A percentile compares a stretch with the other conserved stretches of the same genome.
phyloP scores from a whole-genome alignment of 2,329 filamentous ascomycete species.

The Sordariomycetes sp. region DNA sequence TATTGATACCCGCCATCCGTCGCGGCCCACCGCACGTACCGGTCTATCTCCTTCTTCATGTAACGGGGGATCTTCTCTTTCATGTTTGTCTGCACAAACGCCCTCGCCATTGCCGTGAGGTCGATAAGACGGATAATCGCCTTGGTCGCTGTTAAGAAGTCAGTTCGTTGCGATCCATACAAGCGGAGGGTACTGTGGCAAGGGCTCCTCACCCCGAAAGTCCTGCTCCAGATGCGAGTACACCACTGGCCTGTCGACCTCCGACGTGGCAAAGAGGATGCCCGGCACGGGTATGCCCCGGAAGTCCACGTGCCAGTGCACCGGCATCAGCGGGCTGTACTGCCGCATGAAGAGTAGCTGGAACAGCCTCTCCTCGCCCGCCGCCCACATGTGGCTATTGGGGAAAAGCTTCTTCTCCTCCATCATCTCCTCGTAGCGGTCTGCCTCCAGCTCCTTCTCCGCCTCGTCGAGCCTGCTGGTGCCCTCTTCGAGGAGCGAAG shows the following conservation, averaged over 20 bases:
- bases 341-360: constrained; percentile 29
- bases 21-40: constrained; percentile 28
- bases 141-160: constrained; percentile 20
- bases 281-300: constrained; percentile 26
- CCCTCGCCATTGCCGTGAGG: constrained; percentile 23
- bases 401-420: constrained; percentile 28
- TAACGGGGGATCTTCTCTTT: constrained; percentile 17
- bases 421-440: constrained; percentile 26
- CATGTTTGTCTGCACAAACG: constrained; percentile 22
- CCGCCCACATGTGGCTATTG: constrained; percentile 36
- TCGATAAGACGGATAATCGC: constrained; percentile 27
- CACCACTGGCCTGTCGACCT: constrained; percentile 21
- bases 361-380: constrained; percentile 34
- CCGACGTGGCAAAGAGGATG: constrained; percentile 20
- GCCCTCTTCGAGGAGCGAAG: neutral
- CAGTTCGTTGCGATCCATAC: neutral
- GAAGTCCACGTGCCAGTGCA: constrained; percentile 29
- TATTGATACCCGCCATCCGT: constrained; percentile 25
- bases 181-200: neutral
- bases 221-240: constrained; percentile 23
- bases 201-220: constrained; percentile 20
- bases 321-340: constrained; percentile 26
- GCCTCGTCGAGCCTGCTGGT: constrained; percentile 1
- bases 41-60: constrained; percentile 22
- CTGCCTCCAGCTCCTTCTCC: constrained; percentile 3